Conservation (phyloP, 805 yeast genomes). For the Candida caryicola region DNA sequence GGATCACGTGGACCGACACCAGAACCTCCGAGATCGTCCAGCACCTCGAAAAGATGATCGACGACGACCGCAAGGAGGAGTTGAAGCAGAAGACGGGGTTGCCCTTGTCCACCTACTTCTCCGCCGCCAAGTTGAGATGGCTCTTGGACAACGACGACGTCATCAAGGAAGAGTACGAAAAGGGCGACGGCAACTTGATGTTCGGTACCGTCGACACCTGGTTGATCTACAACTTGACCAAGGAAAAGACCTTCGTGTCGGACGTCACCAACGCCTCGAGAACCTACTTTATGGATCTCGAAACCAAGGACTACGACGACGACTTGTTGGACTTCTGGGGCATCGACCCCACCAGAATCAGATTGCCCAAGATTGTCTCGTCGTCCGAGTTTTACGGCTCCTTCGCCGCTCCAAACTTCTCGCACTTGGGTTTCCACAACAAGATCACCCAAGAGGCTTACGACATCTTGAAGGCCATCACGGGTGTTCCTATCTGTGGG, state of each 20-base stretch:
- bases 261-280: slow-evolving; percentile 92
- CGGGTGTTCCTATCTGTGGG: slow-evolving; percentile 76
- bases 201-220: slow-evolving; percentile 95
- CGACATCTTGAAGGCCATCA: slow-evolving; percentile 47
- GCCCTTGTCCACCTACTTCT: slow-evolving; percentile 87
- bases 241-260: slow-evolving; percentile 66
- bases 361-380: slow-evolving; percentile 74
- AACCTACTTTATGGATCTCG: slow-evolving; percentile 84
- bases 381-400: slow-evolving; percentile 77
- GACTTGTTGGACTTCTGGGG: slow-evolving; percentile 76
- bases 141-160: slow-evolving; percentile 72
- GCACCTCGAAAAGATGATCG: slow-evolving; percentile 52
- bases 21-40: slow-evolving; percentile 74
- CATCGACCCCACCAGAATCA: slow-evolving; percentile 62
- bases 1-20: slow-evolving; percentile 96
- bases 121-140: slow-evolving; percentile 90
- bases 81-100: slow-evolving; percentile 72
- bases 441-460: slow-evolving; percentile 51
- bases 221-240: slow-evolving; percentile 82
- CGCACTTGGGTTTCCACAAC: slow-evolving; percentile 49
- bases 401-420: slow-evolving; percentile 59
- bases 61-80: slow-evolving; percentile 53
- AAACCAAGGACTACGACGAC: slow-evolving; percentile 70
- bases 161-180: slow-evolving; percentile 65
- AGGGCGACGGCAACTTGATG: slow-evolving; percentile 69